Evolutionary conservation across 495 filamentous ascomycete genomes (phyloP).

Genomic region (Penicillium daleae): DNA sequence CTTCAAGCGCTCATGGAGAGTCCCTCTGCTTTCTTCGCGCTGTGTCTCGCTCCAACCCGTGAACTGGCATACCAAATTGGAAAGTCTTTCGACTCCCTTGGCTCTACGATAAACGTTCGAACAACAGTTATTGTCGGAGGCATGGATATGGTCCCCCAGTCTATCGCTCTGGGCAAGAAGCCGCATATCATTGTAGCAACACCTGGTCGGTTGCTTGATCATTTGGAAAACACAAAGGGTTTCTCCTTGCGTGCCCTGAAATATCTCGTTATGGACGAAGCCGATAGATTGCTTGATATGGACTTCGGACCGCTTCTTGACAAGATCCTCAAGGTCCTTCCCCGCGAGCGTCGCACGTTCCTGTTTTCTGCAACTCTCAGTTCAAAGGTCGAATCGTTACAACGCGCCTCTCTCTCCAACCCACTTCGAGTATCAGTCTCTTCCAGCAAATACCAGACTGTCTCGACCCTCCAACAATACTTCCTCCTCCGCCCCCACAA

Average conservation of each 20-base stretch:
- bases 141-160: conserved; percentile 91
- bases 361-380: conserved; percentile 95
- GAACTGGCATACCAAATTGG: conserved; percentile 92
- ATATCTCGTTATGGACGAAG: conserved; percentile 94
- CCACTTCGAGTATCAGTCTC: conserved; percentile 74
- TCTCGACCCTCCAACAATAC: conserved; percentile 78
- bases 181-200: conserved; percentile 87
- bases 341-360: conserved; percentile 76
- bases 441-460: conserved; percentile 83
- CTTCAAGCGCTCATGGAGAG: conserved; percentile 85
- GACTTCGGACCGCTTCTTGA: conserved; percentile 93
- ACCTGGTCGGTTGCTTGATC: conserved; percentile 87
- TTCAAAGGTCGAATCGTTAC: conserved; percentile 87
- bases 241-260: conserved; percentile 79
- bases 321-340: conserved; percentile 89
- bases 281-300: conserved; percentile 88
- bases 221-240: conserved; percentile 95
- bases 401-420: conserved; percentile 82
- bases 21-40: conserved; percentile 74
- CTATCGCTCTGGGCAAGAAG: conserved; percentile 86
- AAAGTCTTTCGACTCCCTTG: conserved; percentile 80
- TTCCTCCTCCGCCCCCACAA: conserved; percentile 87
- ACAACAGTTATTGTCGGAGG: conserved; percentile 84
- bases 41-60: conserved; percentile 87
- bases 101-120: conserved; percentile 78